These are phyloP conservation scores for Melampsora americana DNA, from an alignment of 1,284 basidiomycete species.

Conservation along the genomic window DNA sequence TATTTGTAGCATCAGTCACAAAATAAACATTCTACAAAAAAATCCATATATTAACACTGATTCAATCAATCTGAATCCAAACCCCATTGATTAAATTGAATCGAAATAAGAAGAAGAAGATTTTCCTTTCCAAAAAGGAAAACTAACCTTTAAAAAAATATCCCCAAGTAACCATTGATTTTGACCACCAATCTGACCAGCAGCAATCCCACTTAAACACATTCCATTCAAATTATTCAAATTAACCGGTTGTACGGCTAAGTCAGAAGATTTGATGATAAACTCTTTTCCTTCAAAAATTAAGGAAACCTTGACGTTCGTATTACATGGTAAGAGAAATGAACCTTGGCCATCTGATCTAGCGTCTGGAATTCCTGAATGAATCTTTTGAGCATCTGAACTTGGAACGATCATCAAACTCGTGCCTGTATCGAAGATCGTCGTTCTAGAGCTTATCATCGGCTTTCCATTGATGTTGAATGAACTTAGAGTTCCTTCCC, in stretches of 20 bases:
- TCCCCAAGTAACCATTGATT: slow-evolving; percentile 66
- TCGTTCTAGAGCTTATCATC: slow-evolving; percentile 44
- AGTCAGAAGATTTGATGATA: slow-evolving; percentile 58
- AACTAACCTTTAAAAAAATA: slow-evolving; percentile 54
- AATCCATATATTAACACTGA: no score
- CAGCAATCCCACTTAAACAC: slow-evolving; percentile 71
- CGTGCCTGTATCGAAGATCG: slow-evolving; percentile 54
- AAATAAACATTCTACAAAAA: no score
- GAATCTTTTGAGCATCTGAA: slow-evolving; percentile 50
- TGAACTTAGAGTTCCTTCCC: slow-evolving; percentile 51
- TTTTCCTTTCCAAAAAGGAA: no score
- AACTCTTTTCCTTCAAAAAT: slow-evolving; percentile 51
- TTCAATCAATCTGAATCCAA: no score
- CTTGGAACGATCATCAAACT: slow-evolving; percentile 53
- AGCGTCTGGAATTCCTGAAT: slow-evolving; percentile 50
- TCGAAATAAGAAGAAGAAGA: no score
- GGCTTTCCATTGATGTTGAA: slow-evolving; percentile 49
- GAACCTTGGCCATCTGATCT: slow-evolving; percentile 52
- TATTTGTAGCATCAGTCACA: no score
- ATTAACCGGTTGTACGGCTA: slow-evolving; percentile 68
- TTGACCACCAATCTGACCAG: slow-evolving; percentile 63
- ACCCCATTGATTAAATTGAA: no score
- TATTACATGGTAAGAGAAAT: slow-evolving; percentile 53
- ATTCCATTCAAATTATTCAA: slow-evolving; percentile 62
- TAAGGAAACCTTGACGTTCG: slow-evolving; percentile 48